phyloP scores from a whole-genome alignment of 352 stramenopile genomes.

The Pelagophyceae sp. region DNA sequence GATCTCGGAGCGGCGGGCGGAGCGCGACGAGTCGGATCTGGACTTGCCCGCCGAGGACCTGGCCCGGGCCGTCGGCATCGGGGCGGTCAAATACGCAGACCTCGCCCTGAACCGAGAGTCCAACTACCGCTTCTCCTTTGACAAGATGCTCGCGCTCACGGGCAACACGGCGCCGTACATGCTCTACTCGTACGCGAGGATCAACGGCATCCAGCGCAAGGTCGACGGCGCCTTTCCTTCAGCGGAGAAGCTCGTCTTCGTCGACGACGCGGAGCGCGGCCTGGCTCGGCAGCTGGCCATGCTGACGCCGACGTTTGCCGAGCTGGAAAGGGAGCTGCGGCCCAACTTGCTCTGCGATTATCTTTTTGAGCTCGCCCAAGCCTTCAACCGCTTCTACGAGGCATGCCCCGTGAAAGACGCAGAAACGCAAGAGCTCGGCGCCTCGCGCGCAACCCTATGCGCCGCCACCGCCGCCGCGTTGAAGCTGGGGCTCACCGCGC shows the following conservation, averaged over 20 bases:
- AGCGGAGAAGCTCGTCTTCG: conserved; percentile 45
- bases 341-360: conserved; percentile 80
- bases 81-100: conserved; percentile 99
- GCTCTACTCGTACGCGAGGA: conserved; percentile 94
- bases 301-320: conserved; percentile 85
- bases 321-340: conserved; percentile 86
- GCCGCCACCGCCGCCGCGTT: conserved; percentile 1
- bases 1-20: conserved; percentile 66
- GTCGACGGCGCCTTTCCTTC: conserved; percentile 27
- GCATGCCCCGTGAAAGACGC: background rate
- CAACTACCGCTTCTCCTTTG: conserved; percentile 99
- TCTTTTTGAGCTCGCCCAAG: conserved; percentile 68
- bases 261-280: conserved; percentile 77
- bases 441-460: conserved; percentile 6
- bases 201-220: conserved; percentile 87
- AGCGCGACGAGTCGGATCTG: conserved; percentile 76
- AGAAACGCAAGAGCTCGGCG: background rate
- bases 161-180: conserved; percentile 99
- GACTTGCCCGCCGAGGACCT: conserved; percentile 22
- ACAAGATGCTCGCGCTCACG: conserved; percentile 95
- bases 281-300: conserved; percentile 66
- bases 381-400: conserved; percentile 53
- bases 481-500: background rate
- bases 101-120: conserved; percentile 92
- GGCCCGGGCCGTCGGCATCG: conserved; percentile 60